These are phyloP conservation scores for Tetrapyrgos nigripes DNA, from an alignment of 1,284 basidiomycete species.

Conservation along the genomic window DNA sequence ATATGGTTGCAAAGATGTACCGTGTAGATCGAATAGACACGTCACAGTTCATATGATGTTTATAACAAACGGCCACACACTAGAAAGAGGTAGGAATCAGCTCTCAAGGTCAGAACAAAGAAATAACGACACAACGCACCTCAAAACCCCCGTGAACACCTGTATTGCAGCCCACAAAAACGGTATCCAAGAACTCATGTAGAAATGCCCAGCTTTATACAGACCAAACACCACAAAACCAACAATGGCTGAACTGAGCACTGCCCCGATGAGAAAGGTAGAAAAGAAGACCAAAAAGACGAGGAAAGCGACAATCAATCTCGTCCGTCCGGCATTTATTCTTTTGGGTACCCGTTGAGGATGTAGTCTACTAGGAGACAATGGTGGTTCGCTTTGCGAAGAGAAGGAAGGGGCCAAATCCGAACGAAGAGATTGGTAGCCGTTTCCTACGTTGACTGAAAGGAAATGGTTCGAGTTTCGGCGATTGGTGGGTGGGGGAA, in stretches of 20 bases:
- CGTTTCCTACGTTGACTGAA: background rate
- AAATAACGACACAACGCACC: slow-evolving; percentile 44
- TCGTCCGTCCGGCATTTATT: slow-evolving; percentile 59
- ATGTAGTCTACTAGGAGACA: background rate
- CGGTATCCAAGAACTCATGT: slow-evolving; percentile 83
- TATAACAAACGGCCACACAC: slow-evolving; percentile 63
- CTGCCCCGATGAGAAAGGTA: slow-evolving; percentile 65
- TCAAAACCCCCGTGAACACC: slow-evolving; percentile 70
- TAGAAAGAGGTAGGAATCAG: slow-evolving; percentile 24
- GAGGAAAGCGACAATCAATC: slow-evolving; percentile 67
- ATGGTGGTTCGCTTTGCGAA: background rate
- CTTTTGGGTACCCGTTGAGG: background rate
- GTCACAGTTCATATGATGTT: slow-evolving; percentile 48
- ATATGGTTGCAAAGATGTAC: background rate
- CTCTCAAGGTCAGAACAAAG: slow-evolving; percentile 1
- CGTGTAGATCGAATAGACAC: background rate
- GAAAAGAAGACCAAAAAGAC: slow-evolving; percentile 66
- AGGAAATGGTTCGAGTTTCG: background rate
- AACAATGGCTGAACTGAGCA: slow-evolving; percentile 74
- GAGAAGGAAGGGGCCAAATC: slow-evolving; percentile 6
- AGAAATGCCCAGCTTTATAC: slow-evolving; percentile 70
- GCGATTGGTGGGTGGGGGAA: too few relatives aligned
- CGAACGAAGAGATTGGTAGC: slow-evolving; percentile 16
- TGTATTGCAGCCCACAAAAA: slow-evolving; percentile 79
- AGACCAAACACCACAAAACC: slow-evolving; percentile 76